A percentile compares a stretch with the other conserved stretches of the same genome.
These are phyloP conservation scores for Blastobotrys buckinghamii DNA, from an alignment of 1,139 yeast species.

Conservation along the genomic window DNA sequence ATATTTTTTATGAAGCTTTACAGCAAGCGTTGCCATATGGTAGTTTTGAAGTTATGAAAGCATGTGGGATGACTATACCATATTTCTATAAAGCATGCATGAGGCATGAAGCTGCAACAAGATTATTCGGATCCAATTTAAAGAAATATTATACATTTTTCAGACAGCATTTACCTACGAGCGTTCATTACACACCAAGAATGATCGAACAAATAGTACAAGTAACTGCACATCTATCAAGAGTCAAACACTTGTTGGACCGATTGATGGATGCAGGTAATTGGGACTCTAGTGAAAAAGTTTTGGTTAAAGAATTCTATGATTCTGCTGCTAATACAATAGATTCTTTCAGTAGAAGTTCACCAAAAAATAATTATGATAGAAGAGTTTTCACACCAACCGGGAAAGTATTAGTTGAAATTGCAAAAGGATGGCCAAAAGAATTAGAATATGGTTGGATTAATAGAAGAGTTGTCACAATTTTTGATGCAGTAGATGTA, in stretches of 20 bases:
- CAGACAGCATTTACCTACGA: slow-evolving; percentile 4
- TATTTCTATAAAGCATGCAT: slow-evolving; percentile 89
- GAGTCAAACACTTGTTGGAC: slow-evolving; percentile 59
- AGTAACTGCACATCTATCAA: slow-evolving; percentile 66
- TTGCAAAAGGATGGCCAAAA: slow-evolving; percentile 82
- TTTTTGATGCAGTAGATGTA: slow-evolving; percentile 54
- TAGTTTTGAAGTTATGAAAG: slow-evolving; percentile 65
- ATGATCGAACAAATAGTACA: slow-evolving; percentile 64
- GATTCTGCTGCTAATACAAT: slow-evolving; percentile 57
- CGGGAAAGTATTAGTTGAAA: slow-evolving; percentile 77
- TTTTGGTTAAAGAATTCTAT: slow-evolving; percentile 41
- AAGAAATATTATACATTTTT: slow-evolving; percentile 23
- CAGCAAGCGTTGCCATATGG: slow-evolving; percentile 64
- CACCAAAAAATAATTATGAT: slow-evolving; percentile 39
- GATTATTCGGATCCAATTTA: slow-evolving; percentile 45
- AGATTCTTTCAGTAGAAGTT: slow-evolving; percentile 65
- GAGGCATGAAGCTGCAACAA: slow-evolving; percentile 88
- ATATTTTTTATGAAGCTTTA: slow-evolving; percentile 72
- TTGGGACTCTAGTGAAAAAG: not conserved
- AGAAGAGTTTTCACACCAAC: slow-evolving; percentile 83
- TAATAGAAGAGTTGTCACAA: slow-evolving; percentile 75
- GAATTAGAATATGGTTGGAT: slow-evolving; percentile 88
- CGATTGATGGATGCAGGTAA: slow-evolving; percentile 39
- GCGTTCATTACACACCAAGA: slow-evolving; percentile 43
- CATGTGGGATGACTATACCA: slow-evolving; percentile 75